phyloP scores from a whole-genome alignment of 306 rosid genomes.

The Fragaria nilgerrensis region DNA sequence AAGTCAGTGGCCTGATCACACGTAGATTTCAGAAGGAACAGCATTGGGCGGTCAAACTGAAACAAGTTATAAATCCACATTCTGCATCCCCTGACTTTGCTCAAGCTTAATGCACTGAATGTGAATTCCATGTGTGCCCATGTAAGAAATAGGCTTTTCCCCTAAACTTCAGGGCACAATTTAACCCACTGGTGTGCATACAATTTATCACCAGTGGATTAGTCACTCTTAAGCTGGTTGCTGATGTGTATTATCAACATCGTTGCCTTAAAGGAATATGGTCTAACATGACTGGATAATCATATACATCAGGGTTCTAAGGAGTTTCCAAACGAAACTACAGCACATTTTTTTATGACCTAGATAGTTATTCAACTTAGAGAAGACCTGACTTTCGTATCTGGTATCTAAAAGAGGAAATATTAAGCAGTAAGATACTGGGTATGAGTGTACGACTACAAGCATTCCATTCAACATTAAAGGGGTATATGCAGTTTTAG shows the following conservation, averaged over 20 bases:
- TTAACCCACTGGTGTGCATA: background rate
- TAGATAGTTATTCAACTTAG: background rate
- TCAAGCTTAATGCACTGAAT: background rate
- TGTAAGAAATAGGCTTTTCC: background rate
- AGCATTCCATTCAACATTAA: background rate
- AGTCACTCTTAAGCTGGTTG: conserved; percentile 5
- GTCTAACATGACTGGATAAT: background rate
- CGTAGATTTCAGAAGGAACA: background rate
- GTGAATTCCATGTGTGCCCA: background rate
- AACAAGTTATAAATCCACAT: background rate
- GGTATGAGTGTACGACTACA: background rate
- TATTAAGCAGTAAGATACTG: background rate
- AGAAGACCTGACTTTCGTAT: background rate
- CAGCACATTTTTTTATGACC: background rate
- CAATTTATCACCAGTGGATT: background rate
- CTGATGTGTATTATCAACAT: conserved; percentile 3
- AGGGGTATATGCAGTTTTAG: background rate
- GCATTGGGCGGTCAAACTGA: background rate
- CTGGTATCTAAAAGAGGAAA: background rate
- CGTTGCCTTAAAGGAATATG: background rate
- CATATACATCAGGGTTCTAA: background rate
- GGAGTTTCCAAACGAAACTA: background rate
- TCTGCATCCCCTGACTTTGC: background rate
- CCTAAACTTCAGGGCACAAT: background rate
- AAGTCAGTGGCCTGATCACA: background rate